Percentiles rank a stretch among this genome's conserved stretches.
Evolutionary conservation across 768 basidiomycete species (phyloP).

Genomic region (Fomitopsis serialis): DNA sequence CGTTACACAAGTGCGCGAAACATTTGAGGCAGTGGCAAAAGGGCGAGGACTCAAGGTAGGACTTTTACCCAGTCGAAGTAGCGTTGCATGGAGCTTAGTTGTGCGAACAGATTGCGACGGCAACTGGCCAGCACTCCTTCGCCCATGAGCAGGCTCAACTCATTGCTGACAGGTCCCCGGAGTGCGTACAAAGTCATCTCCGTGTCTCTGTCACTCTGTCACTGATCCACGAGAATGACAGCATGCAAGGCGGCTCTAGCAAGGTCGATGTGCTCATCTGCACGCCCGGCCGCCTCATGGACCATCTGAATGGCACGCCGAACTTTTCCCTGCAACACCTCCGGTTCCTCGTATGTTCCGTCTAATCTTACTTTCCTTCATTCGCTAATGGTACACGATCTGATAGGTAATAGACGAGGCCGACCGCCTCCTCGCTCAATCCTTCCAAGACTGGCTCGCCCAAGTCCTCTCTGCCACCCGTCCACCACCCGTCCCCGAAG

Average conservation of each 20-base stretch:
- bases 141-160: conserved; percentile 84
- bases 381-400: not conserved
- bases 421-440: conserved; percentile 90
- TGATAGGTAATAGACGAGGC: conserved; percentile 95
- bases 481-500: conserved; percentile 23
- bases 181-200: conserved; percentile 34
- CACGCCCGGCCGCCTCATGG: conserved; percentile 92
- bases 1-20: conserved; percentile 88
- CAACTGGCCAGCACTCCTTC: conserved; percentile 93
- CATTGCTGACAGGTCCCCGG: conserved; percentile 49
- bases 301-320: conserved; percentile 82
- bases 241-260: conserved; percentile 80
- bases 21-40: conserved; percentile 78
- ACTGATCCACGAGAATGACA: conserved; percentile 22
- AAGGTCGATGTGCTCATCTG: conserved; percentile 93
- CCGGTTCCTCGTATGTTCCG: conserved; percentile 79
- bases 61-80: not conserved
- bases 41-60: conserved; percentile 83
- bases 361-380: not conserved
- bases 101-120: conserved; percentile 54
- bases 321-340: conserved; percentile 93
- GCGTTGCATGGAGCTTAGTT: no score
- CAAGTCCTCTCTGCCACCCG: conserved; percentile 76
- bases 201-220: not conserved
- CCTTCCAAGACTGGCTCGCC: conserved; percentile 93